Conservation (phyloP, 2,329 filamentous ascomycete species). For the Dothistroma septosporum region DNA sequence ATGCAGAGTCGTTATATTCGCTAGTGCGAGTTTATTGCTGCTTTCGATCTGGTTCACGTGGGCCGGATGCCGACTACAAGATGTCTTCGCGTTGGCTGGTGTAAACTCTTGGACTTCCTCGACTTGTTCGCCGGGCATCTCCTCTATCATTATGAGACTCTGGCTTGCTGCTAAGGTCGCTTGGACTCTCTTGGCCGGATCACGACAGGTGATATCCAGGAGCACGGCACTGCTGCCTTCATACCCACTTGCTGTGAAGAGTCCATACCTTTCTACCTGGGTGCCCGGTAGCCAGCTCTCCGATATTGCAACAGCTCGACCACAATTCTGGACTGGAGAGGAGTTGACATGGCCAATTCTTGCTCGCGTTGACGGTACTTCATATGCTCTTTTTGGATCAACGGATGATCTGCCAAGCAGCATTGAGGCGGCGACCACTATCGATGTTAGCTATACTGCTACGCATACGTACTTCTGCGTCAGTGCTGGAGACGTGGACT, state of each 20-base stretch:
- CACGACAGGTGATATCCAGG: slow-evolving; percentile 1
- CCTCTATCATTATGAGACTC: slow-evolving; percentile 13
- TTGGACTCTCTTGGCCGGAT: slow-evolving; percentile 5
- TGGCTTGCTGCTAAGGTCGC: slow-evolving; percentile 5
- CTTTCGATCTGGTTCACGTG: slow-evolving; percentile 7
- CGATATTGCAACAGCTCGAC: slow-evolving; percentile 26
- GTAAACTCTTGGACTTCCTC: background rate
- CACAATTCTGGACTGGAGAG: slow-evolving; percentile 36
- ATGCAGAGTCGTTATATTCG: slow-evolving; percentile 5
- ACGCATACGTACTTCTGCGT: slow-evolving; percentile 33
- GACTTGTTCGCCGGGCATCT: slow-evolving; percentile 4
- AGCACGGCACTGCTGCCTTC: slow-evolving; percentile 19
- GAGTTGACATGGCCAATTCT: slow-evolving; percentile 34
- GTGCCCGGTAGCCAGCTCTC: slow-evolving; percentile 29
- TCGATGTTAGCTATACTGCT: slow-evolving; percentile 30
- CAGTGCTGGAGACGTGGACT: slow-evolving; percentile 24
- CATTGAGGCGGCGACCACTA: slow-evolving; percentile 22
- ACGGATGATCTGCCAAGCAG: slow-evolving; percentile 17
- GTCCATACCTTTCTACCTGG: slow-evolving; percentile 36
- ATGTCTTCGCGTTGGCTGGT: slow-evolving; percentile 11
- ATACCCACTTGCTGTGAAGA: slow-evolving; percentile 32
- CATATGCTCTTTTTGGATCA: slow-evolving; percentile 34
- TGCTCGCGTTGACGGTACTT: slow-evolving; percentile 31
- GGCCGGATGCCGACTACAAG: slow-evolving; percentile 12
- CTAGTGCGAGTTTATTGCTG: slow-evolving; percentile 1